Base-by-base conservation (phyloP, 108 stramenopile species). In the Cylindrotheca closterium region DNA sequence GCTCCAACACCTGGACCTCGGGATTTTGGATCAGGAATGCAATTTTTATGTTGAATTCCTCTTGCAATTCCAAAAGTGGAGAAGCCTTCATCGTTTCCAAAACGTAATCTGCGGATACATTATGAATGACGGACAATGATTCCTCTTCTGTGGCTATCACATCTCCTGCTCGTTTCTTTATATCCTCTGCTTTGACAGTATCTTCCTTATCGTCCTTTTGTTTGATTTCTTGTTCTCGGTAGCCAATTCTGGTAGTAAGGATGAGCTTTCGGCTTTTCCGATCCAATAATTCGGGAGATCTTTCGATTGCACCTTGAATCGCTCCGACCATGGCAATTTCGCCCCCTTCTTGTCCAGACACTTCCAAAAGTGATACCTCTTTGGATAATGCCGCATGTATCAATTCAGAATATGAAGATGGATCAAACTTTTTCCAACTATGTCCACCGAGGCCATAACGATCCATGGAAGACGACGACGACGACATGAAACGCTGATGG, bases 1-100 rank as follows among this genome's bases (percentile, higher is more conserved):
- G 75, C 54, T 93, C 89, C 48, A 82, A 34, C 4, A 80, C 68
- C 47, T 82, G 85, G 4, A 77, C 78, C 59, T 87, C 88, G 15
- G 88, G 84, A 67, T 91, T 91, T 65, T 91, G 86, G 4, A 81
- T 62, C 76, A 83, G 54, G 27, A 74, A 82, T 15, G 84, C 63
- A 1, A 87, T 55, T 12, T 61, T 47, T 3, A 87, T 25, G 8
- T 78, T 75, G 2, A 28, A 28, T 55, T 50, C 60, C 29, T 69
- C 58, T 51, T 70, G 71, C 45, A 69, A 45, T 55, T 80, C 58
- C 51, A 80, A 33, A 24, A 89, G 70, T 0, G 85, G 81, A 30
- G 87, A 88, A 0, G 68, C 58, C 8, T 71, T 47, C 46, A 88
- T 33, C 8, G 80, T 65, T 32, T 83, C 58, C 51, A 66, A 17